phyloP scores from a whole-genome alignment of 768 basidiomycete species.

The Hericium rajendrae region DNA sequence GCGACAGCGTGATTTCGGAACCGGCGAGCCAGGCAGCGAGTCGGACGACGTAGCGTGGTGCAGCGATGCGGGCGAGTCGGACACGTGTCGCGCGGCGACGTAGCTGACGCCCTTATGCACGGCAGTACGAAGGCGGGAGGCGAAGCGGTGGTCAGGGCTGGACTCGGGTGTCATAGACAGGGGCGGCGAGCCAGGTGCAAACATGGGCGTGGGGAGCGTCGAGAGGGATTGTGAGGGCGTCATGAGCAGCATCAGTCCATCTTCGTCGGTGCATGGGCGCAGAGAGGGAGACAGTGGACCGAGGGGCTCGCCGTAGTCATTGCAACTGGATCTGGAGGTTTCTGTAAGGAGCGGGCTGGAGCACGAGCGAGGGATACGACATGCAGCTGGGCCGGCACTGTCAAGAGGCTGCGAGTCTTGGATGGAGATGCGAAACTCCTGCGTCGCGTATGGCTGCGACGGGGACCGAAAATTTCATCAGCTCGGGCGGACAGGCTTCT shows the following conservation, averaged over 20 bases:
- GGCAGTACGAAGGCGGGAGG: background rate
- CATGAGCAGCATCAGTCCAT: background rate
- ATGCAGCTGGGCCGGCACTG: too few species aligned
- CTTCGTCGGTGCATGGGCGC: background rate
- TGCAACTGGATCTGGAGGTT: too few species aligned
- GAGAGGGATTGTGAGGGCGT: background rate
- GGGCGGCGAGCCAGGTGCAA: background rate
- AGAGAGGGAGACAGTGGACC: background rate
- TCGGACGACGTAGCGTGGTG: too few species aligned
- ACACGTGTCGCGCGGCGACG: background rate
- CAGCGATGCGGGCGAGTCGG: background rate
- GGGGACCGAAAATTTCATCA: background rate
- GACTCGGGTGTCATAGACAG: slow-evolving; percentile 1
- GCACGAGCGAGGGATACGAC: background rate
- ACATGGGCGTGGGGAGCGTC: background rate
- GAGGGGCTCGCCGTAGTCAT: background rate
- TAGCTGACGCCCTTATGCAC: background rate
- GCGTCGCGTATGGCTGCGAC: background rate
- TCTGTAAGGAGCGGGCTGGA: background rate
- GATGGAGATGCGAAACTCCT: background rate
- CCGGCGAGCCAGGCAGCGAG: background rate
- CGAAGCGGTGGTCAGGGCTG: background rate
- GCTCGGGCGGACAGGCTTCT: too few species aligned
- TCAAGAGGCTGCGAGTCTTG: background rate
- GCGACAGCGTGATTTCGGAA: background rate